Evolutionary conservation across 2,329 filamentous ascomycete species (phyloP), one percentile per base, ranked within the genome.

Genomic region (Trichoderma koningii): DNA sequence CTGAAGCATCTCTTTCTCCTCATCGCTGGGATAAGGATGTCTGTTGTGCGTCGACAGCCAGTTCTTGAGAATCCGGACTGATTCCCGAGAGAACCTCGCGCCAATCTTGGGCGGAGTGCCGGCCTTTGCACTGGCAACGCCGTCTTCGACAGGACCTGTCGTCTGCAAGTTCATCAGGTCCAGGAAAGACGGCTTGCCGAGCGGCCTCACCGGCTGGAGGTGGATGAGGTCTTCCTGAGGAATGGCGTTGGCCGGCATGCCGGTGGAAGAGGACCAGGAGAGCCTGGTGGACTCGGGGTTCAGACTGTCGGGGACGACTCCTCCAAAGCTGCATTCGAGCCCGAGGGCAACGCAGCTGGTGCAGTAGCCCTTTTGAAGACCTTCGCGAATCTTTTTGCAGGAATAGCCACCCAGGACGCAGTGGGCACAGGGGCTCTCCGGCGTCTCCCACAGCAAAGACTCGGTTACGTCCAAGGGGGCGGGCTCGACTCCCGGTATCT

Each of bases 1-100:
- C 76, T 92, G 89, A 28, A 97, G 81, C 67, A 87, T 84, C 69
- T 93, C 90, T 73, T 94, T 96, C 73, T 97, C 91, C 66, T 92
- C 88, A 50, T 96, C 92, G 41, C 87, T 93, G 5, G 93, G 93
- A 73, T 97, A 97, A 0, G 93, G 93, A 71, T 96, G 91, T 60
- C 90, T 85, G 71, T 85, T 86, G 73, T 97, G 92, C 7, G 87
- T 88, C 0, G 89, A 85, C 38, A 96, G 83, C 93, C 93, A 97
- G 70, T 89, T 88, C 77, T 94, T 94, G 57, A 97, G 78, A 47
- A 92, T 85, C 70, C 89, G 90, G 67, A 95, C 85, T 0, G 92
- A 91, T 70, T 93, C 88, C 68, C 90, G 82, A 5, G 92, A 92
- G 76, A 97, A 93, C 15, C 92, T 86, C 57, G 89, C 86, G 61